A percentile compares a stretch with the other conserved stretches of the same genome.
These are phyloP conservation scores for Fusarium sp. DNA, from an alignment of 2,329 filamentous ascomycete genomes.

Conservation along the genomic window DNA sequence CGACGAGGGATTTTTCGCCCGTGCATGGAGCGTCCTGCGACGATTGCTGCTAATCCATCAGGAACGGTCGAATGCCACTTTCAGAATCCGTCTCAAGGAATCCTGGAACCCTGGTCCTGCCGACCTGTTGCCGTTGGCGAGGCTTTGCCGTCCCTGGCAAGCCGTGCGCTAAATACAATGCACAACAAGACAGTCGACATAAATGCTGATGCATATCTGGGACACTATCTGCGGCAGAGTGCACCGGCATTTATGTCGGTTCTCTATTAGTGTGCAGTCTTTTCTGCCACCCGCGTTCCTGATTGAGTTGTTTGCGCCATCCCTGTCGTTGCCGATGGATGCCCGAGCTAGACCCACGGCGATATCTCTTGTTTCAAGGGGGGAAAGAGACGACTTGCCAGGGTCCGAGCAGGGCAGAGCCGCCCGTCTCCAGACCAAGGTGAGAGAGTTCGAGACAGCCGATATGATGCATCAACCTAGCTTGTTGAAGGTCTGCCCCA, in stretches of 20 bases:
- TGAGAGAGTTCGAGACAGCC: conserved; percentile 1
- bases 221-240: too few species aligned
- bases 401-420: conserved; percentile 17
- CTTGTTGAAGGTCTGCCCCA: conserved; percentile 17
- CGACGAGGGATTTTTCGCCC: conserved; percentile 14
- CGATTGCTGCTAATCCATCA: conserved; percentile 15
- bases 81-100: conserved; percentile 27
- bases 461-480: conserved; percentile 18
- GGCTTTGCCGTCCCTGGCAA: conserved; percentile 18
- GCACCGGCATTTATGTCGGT: too few species aligned
- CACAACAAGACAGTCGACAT: too few species aligned
- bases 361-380: conserved; percentile 31
- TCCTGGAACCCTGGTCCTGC: conserved; percentile 16
- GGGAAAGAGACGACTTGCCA: conserved; percentile 32
- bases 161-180: too few species aligned
- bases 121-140: conserved; percentile 1
- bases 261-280: too few species aligned
- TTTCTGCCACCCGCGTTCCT: too few species aligned
- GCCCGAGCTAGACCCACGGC: conserved; percentile 40
- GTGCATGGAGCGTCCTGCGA: conserved; percentile 7
- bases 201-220: too few species aligned
- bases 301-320: conserved; percentile 25
- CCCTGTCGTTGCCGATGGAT: conserved; percentile 40
- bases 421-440: conserved; percentile 7
- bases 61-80: conserved; percentile 20